Base-by-base conservation (phyloP, 768 basidiomycete genomes). In the Infundibulicybe gibba region DNA sequence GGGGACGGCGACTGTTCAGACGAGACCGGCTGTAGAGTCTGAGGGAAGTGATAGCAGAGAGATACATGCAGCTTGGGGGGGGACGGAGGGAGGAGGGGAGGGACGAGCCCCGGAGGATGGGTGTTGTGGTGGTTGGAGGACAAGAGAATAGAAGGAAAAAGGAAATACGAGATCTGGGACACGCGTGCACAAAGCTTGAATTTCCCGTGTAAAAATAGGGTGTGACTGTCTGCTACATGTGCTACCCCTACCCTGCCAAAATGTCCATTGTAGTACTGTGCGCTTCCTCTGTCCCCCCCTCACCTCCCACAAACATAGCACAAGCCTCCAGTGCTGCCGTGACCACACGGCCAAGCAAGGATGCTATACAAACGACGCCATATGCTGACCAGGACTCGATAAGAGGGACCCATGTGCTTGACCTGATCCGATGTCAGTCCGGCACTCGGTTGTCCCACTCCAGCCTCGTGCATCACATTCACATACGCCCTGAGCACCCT, bases 21-120 rank as follows among this genome's bases (percentile, higher is more conserved):
- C 78, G 69, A 76, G 80, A 75, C 79, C 76, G 63, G 74, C 75
- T 25, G 76, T 68, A 57, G 61, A 70, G 72, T 74, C 75, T 77
- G 77, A 71, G 67, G 59, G 61, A 25, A 25, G 25, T 60, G 60
- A 54, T 54, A 57, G 59, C 61, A 64, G 60, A 61, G 61, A 54
- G 60, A 69, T 63, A 60, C 71, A 75, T 75, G 62, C 72, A 75
- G 65, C 43, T 44, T 46, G 42, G 53, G 54, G 55, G 57, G 57
- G 59, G 51, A 55, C 50, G 52, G 56, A 40, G 32, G 41, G 25
- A 47, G 46, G 42, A 54, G 55, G 45, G 52, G 58, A 47, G 54
- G 54, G 53, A 53, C 49, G 49, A 60, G 58, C 56, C 59, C 59
- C 47, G 43, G 37, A 45, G 47, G 39, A 42, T 47, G 53, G 49